Evolutionary conservation across 306 rosid species (phyloP), one percentile per base, ranked within the genome.

Genomic region (Rosa multiflora): DNA sequence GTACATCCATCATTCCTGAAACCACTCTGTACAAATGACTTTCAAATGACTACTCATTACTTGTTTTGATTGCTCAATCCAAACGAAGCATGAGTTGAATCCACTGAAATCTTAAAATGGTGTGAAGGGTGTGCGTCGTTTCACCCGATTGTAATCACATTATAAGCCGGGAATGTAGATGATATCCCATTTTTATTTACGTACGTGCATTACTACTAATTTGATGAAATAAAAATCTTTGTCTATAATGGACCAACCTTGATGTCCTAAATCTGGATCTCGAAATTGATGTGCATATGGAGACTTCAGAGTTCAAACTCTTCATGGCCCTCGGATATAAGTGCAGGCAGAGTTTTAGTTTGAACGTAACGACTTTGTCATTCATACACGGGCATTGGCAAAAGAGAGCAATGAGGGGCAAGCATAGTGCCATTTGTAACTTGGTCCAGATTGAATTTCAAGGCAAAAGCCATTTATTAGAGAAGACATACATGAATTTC

Each of bases 261-360:
- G 21, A 15, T 67, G 72, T 5, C 42, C 32, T 42, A 67, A 67
- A 39, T 67, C 72, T 39, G 72, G 72, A 67, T 67, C 29, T 67
- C 10, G 7, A 66, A 1, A 42, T 35, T 66, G 18, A 66, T 37
- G 23, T 66, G 23, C 26, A 66, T 63, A 11, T 39, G 71, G 21
- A 68, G 51, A 68, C 72, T 20, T 18, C 15, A 68, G 51, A n/a
- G 51, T 63, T 32, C 43, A 32, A 59, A 63, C 20, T 35, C 72
- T 20, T 13, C 2, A 68, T 20, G 52, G 26, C 44, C 76, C 17
- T 10, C 23, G 5, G 62, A 8, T 29, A 17, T 15, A 49, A 15
- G 44, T 72, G 61, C 62, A 72, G 78, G 55, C 39, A 9, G 51
- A 53, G 12, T 55, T 39, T 3, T 73, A n/a, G 77, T 58, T 74